Base-by-base conservation (phyloP, 2,329 filamentous ascomycete genomes). In the Podosphaera xanthii region DNA sequence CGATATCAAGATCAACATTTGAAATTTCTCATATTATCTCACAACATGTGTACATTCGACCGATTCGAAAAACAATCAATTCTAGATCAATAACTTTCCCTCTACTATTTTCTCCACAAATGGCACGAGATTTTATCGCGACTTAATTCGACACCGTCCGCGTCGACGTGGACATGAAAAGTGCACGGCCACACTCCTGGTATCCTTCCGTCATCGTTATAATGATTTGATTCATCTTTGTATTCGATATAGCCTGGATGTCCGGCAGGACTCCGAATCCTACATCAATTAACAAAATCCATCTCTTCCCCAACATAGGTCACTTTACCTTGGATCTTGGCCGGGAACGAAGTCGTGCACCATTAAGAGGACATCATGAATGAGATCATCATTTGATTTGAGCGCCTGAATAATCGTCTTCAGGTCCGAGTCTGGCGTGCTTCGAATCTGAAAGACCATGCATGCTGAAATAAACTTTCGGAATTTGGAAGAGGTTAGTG, bases 321-420 rank as follows among this genome's bases (percentile, higher is more conserved):
- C n/a, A 5, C 48, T 35, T n/a, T 38, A 40, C 53, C 65, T 61
- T n/a, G 65, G 64, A 55, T 67, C 65, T 12, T 55, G 59, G 9
- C 31, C 49, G 3, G 33, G 53, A 0, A 42, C 8, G 10, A 62
- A 60, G 3, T 46, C 3, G 4, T 42, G 34, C 4, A 65, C 34
- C 6, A 60, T 58, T 5, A 60, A 49, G 8, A 64, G 42, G 44
- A 65, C 65, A 6, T 65, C 64, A 1, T 54, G 33, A 42, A 62
- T n/a, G 2, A 64, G 10, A 1, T 63, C 59, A 2, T 56, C 31
- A 36, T 62, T 59, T 4, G 4, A 7, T 8, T 36, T 33, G 12
- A 65, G 33, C 31, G 62, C 40, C 22, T 31, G 9, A 8, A 14
- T 7, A 31, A 64, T 58, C 4, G 48, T 46, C 2, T 60, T 40